Conservation (phyloP, 768 basidiomycete species). For the Auriscalpium vulgare region DNA sequence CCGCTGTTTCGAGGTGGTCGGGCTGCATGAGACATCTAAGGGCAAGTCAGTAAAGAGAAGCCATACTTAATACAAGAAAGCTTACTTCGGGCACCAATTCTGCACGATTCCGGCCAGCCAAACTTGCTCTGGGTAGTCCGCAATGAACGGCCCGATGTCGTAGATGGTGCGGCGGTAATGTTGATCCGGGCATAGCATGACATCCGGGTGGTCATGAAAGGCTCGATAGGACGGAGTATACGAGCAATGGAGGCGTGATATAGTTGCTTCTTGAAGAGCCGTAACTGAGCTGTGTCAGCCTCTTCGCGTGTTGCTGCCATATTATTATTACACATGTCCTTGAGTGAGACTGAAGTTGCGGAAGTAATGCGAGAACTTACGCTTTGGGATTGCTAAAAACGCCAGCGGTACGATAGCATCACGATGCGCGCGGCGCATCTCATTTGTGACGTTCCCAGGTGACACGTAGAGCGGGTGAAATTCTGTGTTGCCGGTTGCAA, state of each 20-base stretch:
- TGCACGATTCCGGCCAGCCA: constrained; percentile 9
- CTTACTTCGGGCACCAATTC: constrained; percentile 14
- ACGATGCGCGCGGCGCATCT: constrained; percentile 10
- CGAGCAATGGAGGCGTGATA: constrained; percentile 8
- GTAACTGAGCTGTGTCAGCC: background rate
- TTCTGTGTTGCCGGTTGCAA: constrained; percentile 17
- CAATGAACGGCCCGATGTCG: constrained; percentile 15
- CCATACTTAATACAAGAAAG: too few relatives aligned
- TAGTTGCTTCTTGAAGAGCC: constrained; percentile 7
- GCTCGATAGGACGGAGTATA: constrained; percentile 7
- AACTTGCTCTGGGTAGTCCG: constrained; percentile 17
- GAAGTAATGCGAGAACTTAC: background rate
- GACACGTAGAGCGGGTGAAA: constrained; percentile 17
- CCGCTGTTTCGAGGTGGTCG: constrained; percentile 1
- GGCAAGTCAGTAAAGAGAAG: too few relatives aligned
- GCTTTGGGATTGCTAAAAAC: constrained; percentile 15
- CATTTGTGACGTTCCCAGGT: constrained; percentile 13
- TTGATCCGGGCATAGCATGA: constrained; percentile 9
- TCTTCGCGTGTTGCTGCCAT: background rate
- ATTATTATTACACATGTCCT: too few relatives aligned
- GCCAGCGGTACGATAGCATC: constrained; percentile 7
- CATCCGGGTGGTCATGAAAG: constrained; percentile 12
- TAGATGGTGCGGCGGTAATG: constrained; percentile 10
- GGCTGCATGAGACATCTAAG: constrained; percentile 10
- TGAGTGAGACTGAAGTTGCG: background rate